phyloP scores from a whole-genome alignment of 129 eudicot species.

The Lonicera japonica region DNA sequence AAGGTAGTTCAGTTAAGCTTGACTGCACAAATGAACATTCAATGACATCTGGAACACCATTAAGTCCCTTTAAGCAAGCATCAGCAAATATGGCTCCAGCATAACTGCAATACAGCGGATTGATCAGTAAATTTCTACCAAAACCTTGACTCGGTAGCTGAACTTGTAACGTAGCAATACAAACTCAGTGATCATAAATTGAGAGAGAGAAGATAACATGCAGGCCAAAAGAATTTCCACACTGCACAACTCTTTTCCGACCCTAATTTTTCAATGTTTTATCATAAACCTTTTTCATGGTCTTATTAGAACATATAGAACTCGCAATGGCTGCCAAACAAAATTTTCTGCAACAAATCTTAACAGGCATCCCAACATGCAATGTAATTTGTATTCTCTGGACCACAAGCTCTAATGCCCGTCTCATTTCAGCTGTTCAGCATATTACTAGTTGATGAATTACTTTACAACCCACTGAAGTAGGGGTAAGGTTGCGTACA shows the following conservation, averaged over 20 bases:
- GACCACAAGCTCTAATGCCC: background rate
- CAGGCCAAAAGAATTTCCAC: background rate
- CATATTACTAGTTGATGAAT: background rate
- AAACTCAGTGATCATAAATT: background rate
- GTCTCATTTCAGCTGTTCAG: background rate
- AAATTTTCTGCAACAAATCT: background rate
- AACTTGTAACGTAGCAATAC: background rate
- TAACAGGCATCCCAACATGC: background rate
- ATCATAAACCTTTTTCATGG: background rate
- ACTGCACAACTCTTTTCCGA: too few species aligned
- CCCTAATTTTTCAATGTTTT: background rate
- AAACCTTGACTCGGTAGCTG: too few species aligned
- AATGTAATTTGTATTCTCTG: background rate
- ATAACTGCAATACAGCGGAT: conserved; percentile 40
- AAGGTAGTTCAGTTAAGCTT: conserved; percentile 59
- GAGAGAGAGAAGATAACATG: background rate
- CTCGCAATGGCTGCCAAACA: background rate
- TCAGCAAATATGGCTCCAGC: conserved; percentile 99
- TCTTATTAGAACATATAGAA: background rate
- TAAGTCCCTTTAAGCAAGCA: conserved; percentile 99
- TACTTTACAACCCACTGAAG: background rate
- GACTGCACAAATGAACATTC: conserved; percentile 95
- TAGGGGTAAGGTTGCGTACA: background rate
- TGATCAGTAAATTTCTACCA: too few species aligned
- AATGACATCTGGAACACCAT: conserved; percentile 96